phyloP scores from a whole-genome alignment of 2,329 filamentous ascomycete species.

The Truncatella angustata region DNA sequence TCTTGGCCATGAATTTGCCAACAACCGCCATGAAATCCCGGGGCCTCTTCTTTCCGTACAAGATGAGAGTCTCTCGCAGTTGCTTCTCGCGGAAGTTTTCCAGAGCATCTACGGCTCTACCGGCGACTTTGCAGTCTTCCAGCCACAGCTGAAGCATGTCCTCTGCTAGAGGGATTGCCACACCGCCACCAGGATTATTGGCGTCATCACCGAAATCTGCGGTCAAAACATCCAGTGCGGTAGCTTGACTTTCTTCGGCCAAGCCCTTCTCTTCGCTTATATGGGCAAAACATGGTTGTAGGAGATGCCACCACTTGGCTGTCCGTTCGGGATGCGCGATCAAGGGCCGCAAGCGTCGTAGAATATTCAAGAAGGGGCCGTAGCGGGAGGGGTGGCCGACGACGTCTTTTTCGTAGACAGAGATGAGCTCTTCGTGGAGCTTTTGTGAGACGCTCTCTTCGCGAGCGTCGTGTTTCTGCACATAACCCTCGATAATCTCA shows the following conservation, averaged over 20 bases:
- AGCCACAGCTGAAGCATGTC: conserved; percentile 59
- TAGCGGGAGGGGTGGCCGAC: conserved; percentile 53
- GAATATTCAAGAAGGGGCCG: conserved; percentile 66
- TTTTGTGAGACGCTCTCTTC: conserved; percentile 70
- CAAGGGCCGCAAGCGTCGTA: conserved; percentile 62
- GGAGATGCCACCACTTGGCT: conserved; percentile 69
- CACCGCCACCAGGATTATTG: conserved; percentile 38
- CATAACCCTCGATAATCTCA: conserved; percentile 62
- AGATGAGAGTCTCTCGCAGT: conserved; percentile 50
- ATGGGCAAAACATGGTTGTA: conserved; percentile 54
- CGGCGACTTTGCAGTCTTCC: conserved; percentile 37
- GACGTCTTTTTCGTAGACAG: conserved; percentile 65
- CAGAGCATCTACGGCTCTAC: conserved; percentile 34
- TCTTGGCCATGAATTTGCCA: conserved; percentile 64
- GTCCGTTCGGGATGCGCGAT: conserved; percentile 63
- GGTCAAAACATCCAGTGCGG: conserved; percentile 62
- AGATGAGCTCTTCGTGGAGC: conserved; percentile 69
- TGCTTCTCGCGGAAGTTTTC: conserved; percentile 48
- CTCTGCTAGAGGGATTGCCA: conserved; percentile 36
- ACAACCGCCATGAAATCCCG: conserved; percentile 68
- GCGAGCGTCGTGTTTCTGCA: conserved; percentile 62
- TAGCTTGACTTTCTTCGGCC: conserved; percentile 63
- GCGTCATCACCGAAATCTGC: conserved; percentile 59
- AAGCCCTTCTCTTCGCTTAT: conserved; percentile 61
- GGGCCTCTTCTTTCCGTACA: conserved; percentile 67